Evolutionary conservation across 768 basidiomycete genomes (phyloP).

Genomic region (Auriscalpium orientale): DNA sequence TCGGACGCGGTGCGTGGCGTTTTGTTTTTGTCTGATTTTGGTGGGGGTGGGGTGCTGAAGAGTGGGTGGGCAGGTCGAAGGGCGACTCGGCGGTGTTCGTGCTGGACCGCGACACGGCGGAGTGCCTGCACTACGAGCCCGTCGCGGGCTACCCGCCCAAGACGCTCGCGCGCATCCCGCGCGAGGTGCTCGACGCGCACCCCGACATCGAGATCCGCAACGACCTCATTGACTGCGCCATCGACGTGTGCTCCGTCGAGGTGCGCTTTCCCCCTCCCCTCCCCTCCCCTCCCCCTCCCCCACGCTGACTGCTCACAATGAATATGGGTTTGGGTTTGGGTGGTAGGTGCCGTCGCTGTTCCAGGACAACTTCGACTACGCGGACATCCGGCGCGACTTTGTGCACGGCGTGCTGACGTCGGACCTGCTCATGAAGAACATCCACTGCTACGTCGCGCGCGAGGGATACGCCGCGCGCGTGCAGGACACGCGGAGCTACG

Average conservation of each 20-base stretch:
- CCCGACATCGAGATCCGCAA: conserved; percentile 81
- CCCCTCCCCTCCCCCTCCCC: neutral
- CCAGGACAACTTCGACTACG: conserved; percentile 98
- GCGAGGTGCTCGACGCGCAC: conserved; percentile 64
- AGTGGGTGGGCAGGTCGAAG: conserved; percentile 41
- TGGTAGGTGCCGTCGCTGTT: conserved; percentile 91
- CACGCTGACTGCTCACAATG: neutral
- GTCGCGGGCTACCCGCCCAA: conserved; percentile 63
- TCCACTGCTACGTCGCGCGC: conserved; percentile 82
- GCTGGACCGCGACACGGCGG: conserved; percentile 63
- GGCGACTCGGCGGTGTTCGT: conserved; percentile 77
- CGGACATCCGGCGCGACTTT: conserved; percentile 86
- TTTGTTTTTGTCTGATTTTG: neutral
- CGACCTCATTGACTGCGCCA: conserved; percentile 82
- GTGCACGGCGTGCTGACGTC: conserved; percentile 92
- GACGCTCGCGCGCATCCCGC: conserved; percentile 58
- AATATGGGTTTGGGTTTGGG: neutral
- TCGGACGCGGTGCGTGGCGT: conserved; percentile 55
- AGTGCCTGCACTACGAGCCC: conserved; percentile 83
- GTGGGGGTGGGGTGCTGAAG: too few relatives aligned
- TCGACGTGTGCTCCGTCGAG: conserved; percentile 93
- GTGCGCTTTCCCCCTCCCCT: conserved; percentile 33
- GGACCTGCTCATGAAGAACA: conserved; percentile 90
- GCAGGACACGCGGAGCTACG: conserved; percentile 88
- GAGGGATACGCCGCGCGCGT: conserved; percentile 92